Evolutionary conservation across 495 filamentous ascomycete species (phyloP).

Genomic region (Talaromyces wortmannii): DNA sequence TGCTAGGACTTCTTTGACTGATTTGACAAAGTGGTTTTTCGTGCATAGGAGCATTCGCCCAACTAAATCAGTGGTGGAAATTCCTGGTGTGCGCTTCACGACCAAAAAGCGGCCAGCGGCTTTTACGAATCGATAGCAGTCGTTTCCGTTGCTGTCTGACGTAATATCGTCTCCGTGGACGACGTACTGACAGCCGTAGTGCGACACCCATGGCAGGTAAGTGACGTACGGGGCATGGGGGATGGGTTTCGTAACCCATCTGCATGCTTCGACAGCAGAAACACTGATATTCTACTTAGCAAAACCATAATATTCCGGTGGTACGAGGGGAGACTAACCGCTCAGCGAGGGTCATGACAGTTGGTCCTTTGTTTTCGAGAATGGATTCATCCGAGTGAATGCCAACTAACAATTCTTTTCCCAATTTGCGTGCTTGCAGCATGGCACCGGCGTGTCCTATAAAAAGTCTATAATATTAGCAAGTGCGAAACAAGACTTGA

Average conservation of each 20-base stretch:
- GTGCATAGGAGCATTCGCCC: conserved; percentile 95
- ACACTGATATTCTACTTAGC: conserved; percentile 32
- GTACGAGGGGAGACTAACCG: conserved; percentile 43
- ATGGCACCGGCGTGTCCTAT: conserved; percentile 93
- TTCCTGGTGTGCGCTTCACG: conserved; percentile 92
- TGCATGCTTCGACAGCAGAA: conserved; percentile 85
- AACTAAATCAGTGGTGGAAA: conserved; percentile 94
- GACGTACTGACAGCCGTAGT: conserved; percentile 87
- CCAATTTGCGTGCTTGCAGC: conserved; percentile 83
- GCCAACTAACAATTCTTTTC: conserved; percentile 80
- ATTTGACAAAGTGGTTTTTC: conserved; percentile 78
- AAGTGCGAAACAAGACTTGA: background rate
- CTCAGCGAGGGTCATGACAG: conserved; percentile 90
- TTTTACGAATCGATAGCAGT: conserved; percentile 97
- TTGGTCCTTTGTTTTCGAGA: conserved; percentile 92
- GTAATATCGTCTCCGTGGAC: conserved; percentile 91
- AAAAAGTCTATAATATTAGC: conserved; percentile 8
- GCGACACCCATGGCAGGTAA: conserved; percentile 82
- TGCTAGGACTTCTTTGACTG: conserved; percentile 55
- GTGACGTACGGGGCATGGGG: conserved; percentile 93
- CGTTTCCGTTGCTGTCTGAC: conserved; percentile 75
- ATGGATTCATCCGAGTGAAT: conserved; percentile 95
- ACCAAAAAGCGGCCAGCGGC: conserved; percentile 85
- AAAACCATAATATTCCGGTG: background rate
- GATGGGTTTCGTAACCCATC: conserved; percentile 82